These are phyloP conservation scores for Aurinia saxatilis DNA, from an alignment of 345 rosid genomes.

Conservation along the genomic window DNA sequence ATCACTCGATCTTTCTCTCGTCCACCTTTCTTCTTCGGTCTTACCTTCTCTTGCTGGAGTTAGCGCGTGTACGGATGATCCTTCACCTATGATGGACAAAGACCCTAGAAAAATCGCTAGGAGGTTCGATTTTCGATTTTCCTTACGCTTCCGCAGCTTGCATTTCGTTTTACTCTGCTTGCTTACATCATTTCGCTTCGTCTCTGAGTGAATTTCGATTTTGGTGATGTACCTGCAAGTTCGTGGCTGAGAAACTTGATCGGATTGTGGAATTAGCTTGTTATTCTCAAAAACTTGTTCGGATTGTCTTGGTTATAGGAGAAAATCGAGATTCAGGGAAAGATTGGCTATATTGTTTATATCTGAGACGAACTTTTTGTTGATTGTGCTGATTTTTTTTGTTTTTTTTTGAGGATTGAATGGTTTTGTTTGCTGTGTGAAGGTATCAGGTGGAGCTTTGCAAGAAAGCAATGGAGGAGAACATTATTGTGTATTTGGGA, in stretches of 20 bases:
- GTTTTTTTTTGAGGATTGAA: no score
- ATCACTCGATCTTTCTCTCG: slow-evolving; percentile 12
- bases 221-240: neutral
- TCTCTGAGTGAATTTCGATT: neutral
- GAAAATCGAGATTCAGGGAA: neutral
- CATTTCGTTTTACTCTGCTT: neutral
- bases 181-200: slow-evolving; percentile 1
- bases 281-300: neutral
- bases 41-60: neutral
- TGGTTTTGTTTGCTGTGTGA: neutral
- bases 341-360: no score
- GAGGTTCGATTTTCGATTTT: slow-evolving; percentile 16
- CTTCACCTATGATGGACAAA: slow-evolving; percentile 23
- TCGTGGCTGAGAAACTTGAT: neutral
- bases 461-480: slow-evolving; percentile 74
- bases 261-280: neutral
- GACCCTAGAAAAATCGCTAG: slow-evolving; percentile 58
- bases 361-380: neutral
- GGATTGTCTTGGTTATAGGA: slow-evolving; percentile 1
- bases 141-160: neutral
- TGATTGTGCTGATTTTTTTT: neutral
- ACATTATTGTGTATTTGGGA: slow-evolving; percentile 69
- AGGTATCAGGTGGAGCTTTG: slow-evolving; percentile 92
- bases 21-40: slow-evolving; percentile 9
- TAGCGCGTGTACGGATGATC: slow-evolving; percentile 12